Evolutionary conservation across 495 filamentous ascomycete species (phyloP).

Genomic region (Xylaria cubensis): DNA sequence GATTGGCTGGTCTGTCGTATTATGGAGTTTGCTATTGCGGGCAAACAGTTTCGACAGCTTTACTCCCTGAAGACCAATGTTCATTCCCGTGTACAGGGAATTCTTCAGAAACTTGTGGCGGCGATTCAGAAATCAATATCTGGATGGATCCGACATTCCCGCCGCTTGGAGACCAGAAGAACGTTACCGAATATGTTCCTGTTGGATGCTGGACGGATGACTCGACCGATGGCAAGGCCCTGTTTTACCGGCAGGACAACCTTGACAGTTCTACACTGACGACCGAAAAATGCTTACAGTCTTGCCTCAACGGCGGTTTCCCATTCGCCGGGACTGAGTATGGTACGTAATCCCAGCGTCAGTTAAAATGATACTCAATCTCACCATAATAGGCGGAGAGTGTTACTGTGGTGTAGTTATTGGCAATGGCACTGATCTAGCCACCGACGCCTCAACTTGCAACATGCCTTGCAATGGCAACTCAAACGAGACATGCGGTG

Average conservation of each 20-base stretch:
- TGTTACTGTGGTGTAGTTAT: slow-evolving; percentile 57
- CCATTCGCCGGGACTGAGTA: slow-evolving; percentile 61
- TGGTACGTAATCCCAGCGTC: slow-evolving; percentile 28
- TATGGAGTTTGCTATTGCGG: slow-evolving; percentile 63
- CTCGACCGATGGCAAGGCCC: slow-evolving; percentile 51
- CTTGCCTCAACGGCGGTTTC: slow-evolving; percentile 54
- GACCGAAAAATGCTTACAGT: slow-evolving; percentile 52
- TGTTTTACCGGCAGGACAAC: slow-evolving; percentile 54
- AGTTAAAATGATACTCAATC: slow-evolving; percentile 5
- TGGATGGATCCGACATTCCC: slow-evolving; percentile 61
- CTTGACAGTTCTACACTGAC: slow-evolving; percentile 47
- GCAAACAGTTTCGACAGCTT: slow-evolving; percentile 47
- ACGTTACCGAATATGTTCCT: slow-evolving; percentile 51
- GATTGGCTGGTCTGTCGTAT: slow-evolving; percentile 63
- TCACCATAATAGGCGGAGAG: slow-evolving; percentile 37
- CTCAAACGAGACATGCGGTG: slow-evolving; percentile 53
- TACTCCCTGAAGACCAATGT: slow-evolving; percentile 47
- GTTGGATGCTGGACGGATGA: slow-evolving; percentile 67
- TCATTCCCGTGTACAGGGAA: slow-evolving; percentile 56
- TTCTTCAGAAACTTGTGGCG: slow-evolving; percentile 54
- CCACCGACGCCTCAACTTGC: slow-evolving; percentile 43
- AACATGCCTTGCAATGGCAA: slow-evolving; percentile 58
- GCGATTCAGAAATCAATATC: slow-evolving; percentile 52
- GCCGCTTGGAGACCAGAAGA: slow-evolving; percentile 43
- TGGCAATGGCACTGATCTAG: slow-evolving; percentile 53